Evolutionary conservation across 306 rosid species (phyloP).

Genomic region (Casuarina glauca): DNA sequence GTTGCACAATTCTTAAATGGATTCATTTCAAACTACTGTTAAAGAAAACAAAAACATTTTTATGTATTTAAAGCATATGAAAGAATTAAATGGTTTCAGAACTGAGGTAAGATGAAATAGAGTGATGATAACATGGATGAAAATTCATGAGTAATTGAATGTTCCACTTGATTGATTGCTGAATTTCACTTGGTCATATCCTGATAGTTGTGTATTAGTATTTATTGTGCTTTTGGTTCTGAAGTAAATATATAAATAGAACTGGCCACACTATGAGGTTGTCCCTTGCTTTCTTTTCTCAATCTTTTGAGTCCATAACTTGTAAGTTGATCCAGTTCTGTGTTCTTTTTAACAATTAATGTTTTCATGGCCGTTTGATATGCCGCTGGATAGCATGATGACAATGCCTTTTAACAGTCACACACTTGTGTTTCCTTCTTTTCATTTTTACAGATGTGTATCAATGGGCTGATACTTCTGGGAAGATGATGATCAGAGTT

Average conservation of each 20-base stretch:
- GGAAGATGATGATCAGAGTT: slow-evolving; percentile 77
- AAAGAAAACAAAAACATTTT: background rate
- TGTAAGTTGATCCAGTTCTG: background rate
- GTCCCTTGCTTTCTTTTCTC: background rate
- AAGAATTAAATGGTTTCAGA: background rate
- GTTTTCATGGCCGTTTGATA: background rate
- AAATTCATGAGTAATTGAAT: background rate
- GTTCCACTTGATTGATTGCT: background rate
- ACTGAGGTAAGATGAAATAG: background rate
- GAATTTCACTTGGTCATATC: background rate
- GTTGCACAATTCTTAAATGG: background rate
- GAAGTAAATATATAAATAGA: background rate
- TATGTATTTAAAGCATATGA: background rate
- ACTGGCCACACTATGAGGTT: background rate
- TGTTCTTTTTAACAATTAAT: background rate
- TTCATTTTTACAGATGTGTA: slow-evolving; percentile 68
- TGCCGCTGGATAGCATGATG: background rate
- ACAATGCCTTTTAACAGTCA: slow-evolving; percentile 1
- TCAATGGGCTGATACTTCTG: slow-evolving; percentile 76
- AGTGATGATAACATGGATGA: background rate
- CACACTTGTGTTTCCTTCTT: slow-evolving; percentile 11
- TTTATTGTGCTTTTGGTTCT: background rate
- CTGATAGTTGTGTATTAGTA: background rate
- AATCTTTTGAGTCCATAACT: background rate
- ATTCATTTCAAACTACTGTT: background rate